Evolutionary conservation across 495 filamentous ascomycete genomes (phyloP).

Genomic region (Neurospora sp.): DNA sequence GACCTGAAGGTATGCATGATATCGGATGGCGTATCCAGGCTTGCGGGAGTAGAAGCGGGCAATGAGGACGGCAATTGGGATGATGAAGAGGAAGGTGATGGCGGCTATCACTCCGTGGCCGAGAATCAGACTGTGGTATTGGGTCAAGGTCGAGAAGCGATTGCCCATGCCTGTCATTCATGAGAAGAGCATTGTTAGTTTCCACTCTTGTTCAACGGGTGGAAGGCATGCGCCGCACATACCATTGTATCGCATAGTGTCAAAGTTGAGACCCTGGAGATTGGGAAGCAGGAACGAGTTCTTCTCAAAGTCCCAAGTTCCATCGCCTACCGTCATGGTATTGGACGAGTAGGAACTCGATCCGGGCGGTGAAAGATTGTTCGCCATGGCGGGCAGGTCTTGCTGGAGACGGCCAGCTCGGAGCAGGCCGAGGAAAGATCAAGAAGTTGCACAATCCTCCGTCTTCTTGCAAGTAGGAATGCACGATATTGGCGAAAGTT

Average conservation of each 20-base stretch:
- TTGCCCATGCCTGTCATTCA: conserved; percentile 71
- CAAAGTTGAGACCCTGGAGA: conserved; percentile 77
- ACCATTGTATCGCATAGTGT: conserved; percentile 96
- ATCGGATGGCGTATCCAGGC: conserved; percentile 56
- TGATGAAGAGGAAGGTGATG: conserved; percentile 76
- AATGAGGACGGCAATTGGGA: conserved; percentile 68
- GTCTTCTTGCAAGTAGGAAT: background rate
- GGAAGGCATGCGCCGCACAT: conserved; percentile 15
- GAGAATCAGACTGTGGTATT: conserved; percentile 70
- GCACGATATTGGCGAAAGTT: background rate
- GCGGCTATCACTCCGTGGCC: conserved; percentile 80
- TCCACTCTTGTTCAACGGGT: background rate
- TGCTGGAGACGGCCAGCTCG: conserved; percentile 10
- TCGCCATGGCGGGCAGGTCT: conserved; percentile 35
- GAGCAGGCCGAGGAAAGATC: conserved; percentile 3
- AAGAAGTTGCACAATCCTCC: background rate
- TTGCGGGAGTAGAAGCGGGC: conserved; percentile 57
- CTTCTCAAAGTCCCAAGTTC: conserved; percentile 76
- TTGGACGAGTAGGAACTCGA: conserved; percentile 75
- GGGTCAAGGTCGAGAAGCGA: conserved; percentile 61
- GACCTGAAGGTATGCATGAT: conserved; percentile 84
- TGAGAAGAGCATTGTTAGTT: conserved; percentile 3
- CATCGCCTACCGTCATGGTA: conserved; percentile 80
- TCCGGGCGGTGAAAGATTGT: conserved; percentile 61
- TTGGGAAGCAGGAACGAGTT: conserved; percentile 87